Evolutionary conservation across 768 basidiomycete species (phyloP).

Genomic region (Dioszegia aurantiaca): DNA sequence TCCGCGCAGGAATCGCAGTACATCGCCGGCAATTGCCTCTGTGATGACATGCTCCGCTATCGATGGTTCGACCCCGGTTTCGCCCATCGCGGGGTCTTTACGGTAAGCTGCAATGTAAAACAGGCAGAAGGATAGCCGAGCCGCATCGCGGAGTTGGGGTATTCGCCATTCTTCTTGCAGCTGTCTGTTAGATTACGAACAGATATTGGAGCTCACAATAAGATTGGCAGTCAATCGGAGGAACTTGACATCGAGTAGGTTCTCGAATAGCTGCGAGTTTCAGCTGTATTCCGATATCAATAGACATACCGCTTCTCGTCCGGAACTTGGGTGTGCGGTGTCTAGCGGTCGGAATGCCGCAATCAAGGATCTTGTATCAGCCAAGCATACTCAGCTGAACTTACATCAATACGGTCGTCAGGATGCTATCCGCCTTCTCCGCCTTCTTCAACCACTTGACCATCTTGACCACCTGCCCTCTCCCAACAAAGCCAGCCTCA

Average conservation of each 20-base stretch:
- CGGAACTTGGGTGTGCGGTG: slow-evolving; percentile 23
- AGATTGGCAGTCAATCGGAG: slow-evolving; percentile 38
- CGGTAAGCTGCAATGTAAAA: slow-evolving; percentile 33
- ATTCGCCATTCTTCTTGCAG: slow-evolving; percentile 39
- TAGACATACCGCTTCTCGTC: too few species aligned
- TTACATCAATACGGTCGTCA: slow-evolving; percentile 30
- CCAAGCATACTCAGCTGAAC: slow-evolving; percentile 1
- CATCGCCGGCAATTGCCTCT: slow-evolving; percentile 36
- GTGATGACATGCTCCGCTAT: slow-evolving; percentile 32
- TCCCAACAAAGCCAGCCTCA: slow-evolving; percentile 32
- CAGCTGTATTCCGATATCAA: too few species aligned
- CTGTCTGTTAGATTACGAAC: slow-evolving; percentile 21
- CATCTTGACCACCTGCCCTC: slow-evolving; percentile 39
- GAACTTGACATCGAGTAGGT: slow-evolving; percentile 36
- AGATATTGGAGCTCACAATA: slow-evolving; percentile 20
- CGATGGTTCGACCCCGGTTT: slow-evolving; percentile 36
- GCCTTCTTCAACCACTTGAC: slow-evolving; percentile 44
- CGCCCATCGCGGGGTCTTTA: slow-evolving; percentile 26
- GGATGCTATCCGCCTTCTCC: slow-evolving; percentile 32
- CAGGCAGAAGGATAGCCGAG: slow-evolving; percentile 34
- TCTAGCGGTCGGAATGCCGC: slow-evolving; percentile 29
- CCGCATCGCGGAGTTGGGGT: slow-evolving; percentile 32
- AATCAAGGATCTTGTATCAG: slow-evolving; percentile 22
- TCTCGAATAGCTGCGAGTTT: too few species aligned
- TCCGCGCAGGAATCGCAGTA: slow-evolving; percentile 30